phyloP scores from a whole-genome alignment of 129 eudicot species.

The Pittosporum tobira region DNA sequence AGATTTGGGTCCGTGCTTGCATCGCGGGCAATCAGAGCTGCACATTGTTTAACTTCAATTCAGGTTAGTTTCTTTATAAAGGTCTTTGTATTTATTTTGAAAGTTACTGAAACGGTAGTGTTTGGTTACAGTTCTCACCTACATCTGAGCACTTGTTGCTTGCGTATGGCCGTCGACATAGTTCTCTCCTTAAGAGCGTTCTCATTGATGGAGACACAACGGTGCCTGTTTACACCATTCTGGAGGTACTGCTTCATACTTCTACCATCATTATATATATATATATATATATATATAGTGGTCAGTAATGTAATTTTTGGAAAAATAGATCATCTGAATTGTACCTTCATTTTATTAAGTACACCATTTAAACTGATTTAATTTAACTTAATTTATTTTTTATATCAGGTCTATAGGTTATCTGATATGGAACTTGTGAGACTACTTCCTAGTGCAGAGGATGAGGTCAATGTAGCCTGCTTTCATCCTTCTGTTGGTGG shows the following conservation, averaged over 20 bases:
- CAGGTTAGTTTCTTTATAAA: slow-evolving; percentile 44
- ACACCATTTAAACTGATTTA: background rate
- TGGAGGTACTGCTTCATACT: slow-evolving; percentile 46
- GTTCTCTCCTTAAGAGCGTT: slow-evolving; percentile 86
- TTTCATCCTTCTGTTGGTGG: slow-evolving; percentile 95
- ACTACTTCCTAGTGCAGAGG: slow-evolving; percentile 97
- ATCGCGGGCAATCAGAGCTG: slow-evolving; percentile 85
- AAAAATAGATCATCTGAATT: too few species aligned
- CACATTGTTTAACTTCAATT: slow-evolving; percentile 96
- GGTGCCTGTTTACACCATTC: slow-evolving; percentile 71
- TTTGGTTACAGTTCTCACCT: slow-evolving; percentile 70
- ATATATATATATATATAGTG: background rate
- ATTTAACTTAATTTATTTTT: slow-evolving; percentile 6
- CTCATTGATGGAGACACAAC: slow-evolving; percentile 83
- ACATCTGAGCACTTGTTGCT: slow-evolving; percentile 89
- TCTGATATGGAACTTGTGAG: slow-evolving; percentile 99
- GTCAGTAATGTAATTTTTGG: too few species aligned
- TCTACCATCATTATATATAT: background rate
- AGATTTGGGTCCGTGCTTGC: slow-evolving; percentile 83
- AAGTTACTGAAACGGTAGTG: background rate
- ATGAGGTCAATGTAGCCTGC: slow-evolving; percentile 98
- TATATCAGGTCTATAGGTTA: slow-evolving; percentile 77
- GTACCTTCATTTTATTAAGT: background rate
- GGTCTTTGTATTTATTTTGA: too few species aligned
- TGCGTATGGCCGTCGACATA: slow-evolving; percentile 90